A percentile compares a stretch with the other conserved stretches of the same genome.
Conservation (phyloP, 345 rosid genomes). For the Psidium guajava region DNA sequence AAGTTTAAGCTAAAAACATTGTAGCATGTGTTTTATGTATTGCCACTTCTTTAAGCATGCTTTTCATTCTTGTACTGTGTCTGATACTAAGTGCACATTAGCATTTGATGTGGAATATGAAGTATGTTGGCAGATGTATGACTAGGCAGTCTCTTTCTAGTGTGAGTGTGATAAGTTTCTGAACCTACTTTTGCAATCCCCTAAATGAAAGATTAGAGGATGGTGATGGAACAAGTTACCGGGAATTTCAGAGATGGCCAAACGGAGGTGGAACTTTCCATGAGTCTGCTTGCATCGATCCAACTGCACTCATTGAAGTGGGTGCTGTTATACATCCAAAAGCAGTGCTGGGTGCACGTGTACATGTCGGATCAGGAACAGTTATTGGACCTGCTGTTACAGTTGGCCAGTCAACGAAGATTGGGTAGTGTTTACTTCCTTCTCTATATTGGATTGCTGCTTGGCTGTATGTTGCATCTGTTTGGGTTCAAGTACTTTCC, state of each 20-base stretch:
- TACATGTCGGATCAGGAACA: constrained; percentile 57
- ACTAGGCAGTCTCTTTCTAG: background rate
- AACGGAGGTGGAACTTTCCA: constrained; percentile 68
- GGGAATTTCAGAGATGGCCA: constrained; percentile 34
- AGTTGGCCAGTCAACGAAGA: constrained; percentile 41
- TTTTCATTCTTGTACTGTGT: background rate
- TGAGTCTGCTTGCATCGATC: constrained; percentile 41
- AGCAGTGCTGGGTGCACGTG: constrained; percentile 43
- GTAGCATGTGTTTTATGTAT: background rate
- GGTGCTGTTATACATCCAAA: constrained; percentile 55
- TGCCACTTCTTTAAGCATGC: background rate
- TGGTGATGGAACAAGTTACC: constrained; percentile 1
- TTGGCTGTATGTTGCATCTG: background rate
- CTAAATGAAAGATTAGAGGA: constrained; percentile 19
- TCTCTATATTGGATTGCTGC: background rate
- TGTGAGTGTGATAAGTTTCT: background rate
- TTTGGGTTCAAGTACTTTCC: background rate
- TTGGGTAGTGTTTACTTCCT: constrained; percentile 28
- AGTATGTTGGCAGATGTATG: background rate
- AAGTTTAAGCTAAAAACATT: background rate
- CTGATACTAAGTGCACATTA: background rate
- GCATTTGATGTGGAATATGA: background rate
- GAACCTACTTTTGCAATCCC: background rate
- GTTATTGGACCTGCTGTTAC: constrained; percentile 54
- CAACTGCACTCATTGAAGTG: constrained; percentile 38